Evolutionary conservation across 495 filamentous ascomycete genomes (phyloP).

Genomic region (Hypoxylon subgilvum): DNA sequence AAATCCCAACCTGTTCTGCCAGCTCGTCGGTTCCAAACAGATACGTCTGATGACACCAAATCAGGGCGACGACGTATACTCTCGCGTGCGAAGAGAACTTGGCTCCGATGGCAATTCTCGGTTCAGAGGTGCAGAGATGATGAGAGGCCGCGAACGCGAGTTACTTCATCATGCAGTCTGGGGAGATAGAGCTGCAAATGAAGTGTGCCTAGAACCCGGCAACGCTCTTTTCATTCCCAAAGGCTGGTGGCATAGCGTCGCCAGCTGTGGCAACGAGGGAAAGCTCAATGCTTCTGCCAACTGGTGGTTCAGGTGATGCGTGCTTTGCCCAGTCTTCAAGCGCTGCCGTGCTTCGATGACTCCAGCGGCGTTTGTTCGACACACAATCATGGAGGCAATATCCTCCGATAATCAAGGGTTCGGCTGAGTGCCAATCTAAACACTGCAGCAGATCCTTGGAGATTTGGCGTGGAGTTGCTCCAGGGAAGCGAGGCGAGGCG

Average conservation of each 20-base stretch:
- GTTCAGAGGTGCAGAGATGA: slow-evolving; percentile 89
- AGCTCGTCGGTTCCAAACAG: slow-evolving; percentile 75
- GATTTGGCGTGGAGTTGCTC: too few relatives aligned
- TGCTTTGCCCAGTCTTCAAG: background rate
- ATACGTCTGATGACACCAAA: slow-evolving; percentile 72
- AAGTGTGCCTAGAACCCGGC: slow-evolving; percentile 65
- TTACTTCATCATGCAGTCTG: slow-evolving; percentile 74
- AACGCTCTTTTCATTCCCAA: slow-evolving; percentile 87
- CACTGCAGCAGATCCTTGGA: too few relatives aligned
- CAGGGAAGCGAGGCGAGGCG: too few relatives aligned
- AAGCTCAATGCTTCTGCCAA: slow-evolving; percentile 66
- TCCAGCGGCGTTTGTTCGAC: too few relatives aligned
- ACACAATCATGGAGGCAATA: too few relatives aligned
- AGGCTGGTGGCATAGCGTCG: slow-evolving; percentile 97
- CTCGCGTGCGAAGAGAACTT: slow-evolving; percentile 56
- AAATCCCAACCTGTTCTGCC: slow-evolving; percentile 91
- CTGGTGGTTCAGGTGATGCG: slow-evolving; percentile 79
- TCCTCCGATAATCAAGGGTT: too few relatives aligned
- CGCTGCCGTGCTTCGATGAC: background rate
- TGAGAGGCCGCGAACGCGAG: slow-evolving; percentile 74
- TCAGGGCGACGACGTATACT: slow-evolving; percentile 66
- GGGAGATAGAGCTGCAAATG: slow-evolving; percentile 49
- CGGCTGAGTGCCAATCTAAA: too few relatives aligned
- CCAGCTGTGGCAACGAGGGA: slow-evolving; percentile 56
- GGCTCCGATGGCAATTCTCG: slow-evolving; percentile 56